Evolutionary conservation across 208 protist genomes (phyloP).

Genomic region (Angomonas desouzai): DNA sequence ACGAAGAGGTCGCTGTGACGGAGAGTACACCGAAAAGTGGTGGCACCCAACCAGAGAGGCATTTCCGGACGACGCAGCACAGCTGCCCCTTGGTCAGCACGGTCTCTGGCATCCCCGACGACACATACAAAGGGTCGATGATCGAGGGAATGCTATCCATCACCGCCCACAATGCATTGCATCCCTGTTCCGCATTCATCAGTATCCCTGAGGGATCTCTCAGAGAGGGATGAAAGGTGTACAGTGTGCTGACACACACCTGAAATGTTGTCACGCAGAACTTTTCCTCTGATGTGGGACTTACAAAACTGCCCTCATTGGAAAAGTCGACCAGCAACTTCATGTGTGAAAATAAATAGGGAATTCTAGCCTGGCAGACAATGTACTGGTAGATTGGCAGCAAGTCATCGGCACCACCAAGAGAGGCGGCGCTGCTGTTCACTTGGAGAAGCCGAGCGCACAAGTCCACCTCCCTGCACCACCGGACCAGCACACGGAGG

Average conservation of each 20-base stretch:
- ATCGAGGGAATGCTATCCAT: conserved; percentile 9
- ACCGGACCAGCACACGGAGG: conserved; percentile 65
- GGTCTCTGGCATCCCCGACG: background rate
- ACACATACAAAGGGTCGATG: background rate
- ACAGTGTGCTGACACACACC: conserved; percentile 56
- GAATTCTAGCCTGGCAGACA: conserved; percentile 47
- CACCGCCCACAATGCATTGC: conserved; percentile 10
- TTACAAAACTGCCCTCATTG: conserved; percentile 55
- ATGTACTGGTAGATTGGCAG: conserved; percentile 88
- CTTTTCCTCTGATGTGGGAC: conserved; percentile 67
- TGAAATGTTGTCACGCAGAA: conserved; percentile 81
- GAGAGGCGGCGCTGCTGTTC: conserved; percentile 16
- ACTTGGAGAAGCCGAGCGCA: conserved; percentile 59
- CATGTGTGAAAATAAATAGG: conserved; percentile 50
- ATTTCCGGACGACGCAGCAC: conserved; percentile 15
- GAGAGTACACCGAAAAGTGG: conserved; percentile 18
- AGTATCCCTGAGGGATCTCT: conserved; percentile 48
- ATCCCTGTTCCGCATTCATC: conserved; percentile 24
- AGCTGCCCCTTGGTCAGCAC: conserved; percentile 2
- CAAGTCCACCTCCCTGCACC: conserved; percentile 80
- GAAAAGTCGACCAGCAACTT: conserved; percentile 70
- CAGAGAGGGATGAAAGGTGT: conserved; percentile 52
- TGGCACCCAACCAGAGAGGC: conserved; percentile 23
- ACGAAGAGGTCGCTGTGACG: conserved; percentile 13
- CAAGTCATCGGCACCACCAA: conserved; percentile 57